Evolutionary conservation across 2,329 filamentous ascomycete species (phyloP), one percentile per base, ranked within the genome.

Genomic region (Monosporascus sp.): DNA sequence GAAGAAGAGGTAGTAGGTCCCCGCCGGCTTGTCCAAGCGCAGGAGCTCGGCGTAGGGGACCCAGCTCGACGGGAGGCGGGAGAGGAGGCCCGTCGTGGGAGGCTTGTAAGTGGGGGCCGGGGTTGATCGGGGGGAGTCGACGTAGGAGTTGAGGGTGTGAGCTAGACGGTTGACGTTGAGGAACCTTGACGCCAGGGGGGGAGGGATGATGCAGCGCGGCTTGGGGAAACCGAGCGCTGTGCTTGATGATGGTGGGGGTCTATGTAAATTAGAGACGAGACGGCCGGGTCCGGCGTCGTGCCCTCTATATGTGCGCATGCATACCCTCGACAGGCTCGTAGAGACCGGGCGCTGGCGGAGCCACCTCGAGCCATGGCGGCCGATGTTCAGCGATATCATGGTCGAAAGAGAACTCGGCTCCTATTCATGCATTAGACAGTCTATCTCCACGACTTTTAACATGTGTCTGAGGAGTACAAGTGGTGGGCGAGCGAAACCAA

Each of bases 1-100:
- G 62, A 92, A 88, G 75, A 87, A 93, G 56, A 96, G 83, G 67
- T 94, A 94, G 72, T 90, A 89, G 2, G 88, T 89, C 46, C 90
- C 90, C 0, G 85, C 80, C 1, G 89, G 90, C 64, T 90, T 94
- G 70, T 94, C 86, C 48, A 95, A 76, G 48, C 91, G 87, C 63
- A 88, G 81, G 15, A 96, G 81, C 67, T 95, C 90, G 48, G 85
- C 90, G 65, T 94, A 95, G 1, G 90, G 90, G 3, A 94, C 77
- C 77, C 85, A 85, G 52, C 86, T 81, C 20, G 72, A 57, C 2
- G 90, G 90, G 2, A 95, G 75, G 50, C 76, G 70, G 3, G 89
- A 87, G 31, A 95, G 72, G 5, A 94, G 65, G 15, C 90, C 89
- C 1, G 81, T 82, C 17, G 75, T 85, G 3, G 90, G 89, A n/a